Conservation (phyloP, 805 yeast species). For the Candida tallmaniae region DNA sequence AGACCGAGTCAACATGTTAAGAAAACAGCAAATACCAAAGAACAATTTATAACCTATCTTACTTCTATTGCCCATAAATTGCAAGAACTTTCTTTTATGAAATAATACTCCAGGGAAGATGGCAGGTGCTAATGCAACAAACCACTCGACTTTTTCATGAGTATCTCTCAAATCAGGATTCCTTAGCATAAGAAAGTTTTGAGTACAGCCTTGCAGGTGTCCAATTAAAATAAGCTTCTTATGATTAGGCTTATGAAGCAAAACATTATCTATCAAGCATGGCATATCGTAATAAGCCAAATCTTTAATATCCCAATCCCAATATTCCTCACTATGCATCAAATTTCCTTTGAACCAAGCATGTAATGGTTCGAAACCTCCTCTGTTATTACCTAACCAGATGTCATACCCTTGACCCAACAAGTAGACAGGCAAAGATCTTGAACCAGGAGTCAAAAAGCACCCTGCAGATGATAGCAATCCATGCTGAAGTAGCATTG, state of each 20-base stretch:
- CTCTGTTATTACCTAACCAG: constrained; percentile 89
- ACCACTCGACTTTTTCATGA: constrained; percentile 56
- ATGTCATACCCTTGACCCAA: constrained; percentile 65
- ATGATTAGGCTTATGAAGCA: constrained; percentile 35
- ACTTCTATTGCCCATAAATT: constrained; percentile 54
- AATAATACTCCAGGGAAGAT: constrained; percentile 79
- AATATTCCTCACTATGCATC: constrained; percentile 49
- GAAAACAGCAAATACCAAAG: constrained; percentile 75
- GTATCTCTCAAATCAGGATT: constrained; percentile 27
- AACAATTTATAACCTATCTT: constrained; percentile 41
- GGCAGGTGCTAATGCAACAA: constrained; percentile 86
- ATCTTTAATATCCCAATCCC: constrained; percentile 93
- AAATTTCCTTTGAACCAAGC: constrained; percentile 26
- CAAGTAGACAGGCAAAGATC: constrained; percentile 64
- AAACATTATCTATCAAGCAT: constrained; percentile 59
- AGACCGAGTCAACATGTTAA: constrained; percentile 66
- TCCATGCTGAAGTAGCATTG: constrained; percentile 81
- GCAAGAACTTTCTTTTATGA: constrained; percentile 56
- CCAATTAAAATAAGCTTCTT: constrained; percentile 60
- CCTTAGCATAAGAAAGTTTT: constrained; percentile 66
- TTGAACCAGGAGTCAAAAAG: constrained; percentile 74
- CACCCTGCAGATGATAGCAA: constrained; percentile 84
- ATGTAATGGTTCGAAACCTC: constrained; percentile 78
- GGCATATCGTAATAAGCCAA: constrained; percentile 79
- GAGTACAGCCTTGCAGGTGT: constrained; percentile 94